Conservation (phyloP, 805 yeast genomes). For the Wickerhamiella kurtzmanii region DNA sequence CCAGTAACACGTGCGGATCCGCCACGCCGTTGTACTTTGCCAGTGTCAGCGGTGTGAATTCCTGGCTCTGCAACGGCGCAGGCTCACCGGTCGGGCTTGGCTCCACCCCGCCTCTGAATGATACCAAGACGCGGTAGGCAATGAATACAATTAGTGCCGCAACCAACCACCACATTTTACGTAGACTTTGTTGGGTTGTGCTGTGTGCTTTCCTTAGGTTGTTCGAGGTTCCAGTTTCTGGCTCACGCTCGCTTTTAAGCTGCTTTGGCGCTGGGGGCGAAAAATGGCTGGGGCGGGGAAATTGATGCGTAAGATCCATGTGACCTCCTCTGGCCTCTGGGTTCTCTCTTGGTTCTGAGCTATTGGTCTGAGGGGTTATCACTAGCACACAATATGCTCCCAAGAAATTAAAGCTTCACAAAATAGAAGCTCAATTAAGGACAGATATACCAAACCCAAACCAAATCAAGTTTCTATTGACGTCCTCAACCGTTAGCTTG, state of each 20-base stretch:
- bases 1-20: constrained; percentile 67
- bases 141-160: constrained; percentile 3
- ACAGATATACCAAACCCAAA: too few relatives aligned
- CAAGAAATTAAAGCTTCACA: too few relatives aligned
- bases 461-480: too few relatives aligned
- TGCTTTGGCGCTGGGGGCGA: too few relatives aligned
- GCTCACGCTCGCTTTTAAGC: too few relatives aligned
- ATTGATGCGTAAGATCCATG: neutral
- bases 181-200: neutral
- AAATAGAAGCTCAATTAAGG: too few relatives aligned
- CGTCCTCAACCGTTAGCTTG: neutral
- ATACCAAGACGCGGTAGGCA: neutral
- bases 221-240: too few relatives aligned
- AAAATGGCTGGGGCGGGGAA: neutral
- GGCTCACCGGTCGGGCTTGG: constrained; percentile 7
- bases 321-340: too few relatives aligned
- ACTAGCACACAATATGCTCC: too few relatives aligned
- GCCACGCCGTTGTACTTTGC: constrained; percentile 70
- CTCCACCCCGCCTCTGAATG: neutral
- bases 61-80: constrained; percentile 26
- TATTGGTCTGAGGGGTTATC: too few relatives aligned
- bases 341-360: too few relatives aligned
- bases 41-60: constrained; percentile 62
- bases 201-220: too few relatives aligned
- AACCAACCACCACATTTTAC: neutral